Evolutionary conservation across 768 basidiomycete genomes (phyloP).

Genomic region (Lentinula detonsa): DNA sequence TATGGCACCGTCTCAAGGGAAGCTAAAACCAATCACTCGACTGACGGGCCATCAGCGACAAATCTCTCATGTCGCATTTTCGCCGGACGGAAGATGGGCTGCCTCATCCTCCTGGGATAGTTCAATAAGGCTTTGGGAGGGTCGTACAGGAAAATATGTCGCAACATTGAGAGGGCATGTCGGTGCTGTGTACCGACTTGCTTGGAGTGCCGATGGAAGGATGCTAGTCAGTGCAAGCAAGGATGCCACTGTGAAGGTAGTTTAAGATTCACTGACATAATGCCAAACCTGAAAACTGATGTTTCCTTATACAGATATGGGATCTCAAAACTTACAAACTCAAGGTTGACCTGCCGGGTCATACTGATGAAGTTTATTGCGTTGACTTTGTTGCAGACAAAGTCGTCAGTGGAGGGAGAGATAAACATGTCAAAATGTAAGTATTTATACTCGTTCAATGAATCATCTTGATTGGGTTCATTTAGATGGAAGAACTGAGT

Average conservation of each 20-base stretch:
- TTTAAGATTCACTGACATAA: constrained; percentile 12
- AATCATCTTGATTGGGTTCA: not conserved
- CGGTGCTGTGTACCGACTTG: constrained; percentile 87
- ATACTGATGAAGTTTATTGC: constrained; percentile 97
- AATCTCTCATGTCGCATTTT: constrained; percentile 90
- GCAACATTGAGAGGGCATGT: constrained; percentile 91
- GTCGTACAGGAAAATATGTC: constrained; percentile 77
- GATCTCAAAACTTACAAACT: constrained; percentile 96
- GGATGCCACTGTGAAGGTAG: constrained; percentile 91
- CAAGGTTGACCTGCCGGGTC: constrained; percentile 89
- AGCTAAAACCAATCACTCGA: constrained; percentile 67
- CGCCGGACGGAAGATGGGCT: constrained; percentile 88
- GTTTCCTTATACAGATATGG: constrained; percentile 63
- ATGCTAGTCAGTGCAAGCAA: constrained; percentile 93
- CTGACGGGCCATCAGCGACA: constrained; percentile 95
- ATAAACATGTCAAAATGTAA: constrained; percentile 90
- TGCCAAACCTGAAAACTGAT: not conserved
- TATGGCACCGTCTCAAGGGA: constrained; percentile 27
- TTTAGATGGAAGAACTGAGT: constrained; percentile 2
- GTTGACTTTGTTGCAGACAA: constrained; percentile 99
- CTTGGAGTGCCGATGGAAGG: constrained; percentile 93
- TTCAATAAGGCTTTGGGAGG: constrained; percentile 90
- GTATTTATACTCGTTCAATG: constrained; percentile 19
- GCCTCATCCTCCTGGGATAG: constrained; percentile 91
- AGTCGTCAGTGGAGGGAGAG: constrained; percentile 94